phyloP scores from a whole-genome alignment of 2,329 filamentous ascomycete genomes.

The Xylariales sp. region DNA sequence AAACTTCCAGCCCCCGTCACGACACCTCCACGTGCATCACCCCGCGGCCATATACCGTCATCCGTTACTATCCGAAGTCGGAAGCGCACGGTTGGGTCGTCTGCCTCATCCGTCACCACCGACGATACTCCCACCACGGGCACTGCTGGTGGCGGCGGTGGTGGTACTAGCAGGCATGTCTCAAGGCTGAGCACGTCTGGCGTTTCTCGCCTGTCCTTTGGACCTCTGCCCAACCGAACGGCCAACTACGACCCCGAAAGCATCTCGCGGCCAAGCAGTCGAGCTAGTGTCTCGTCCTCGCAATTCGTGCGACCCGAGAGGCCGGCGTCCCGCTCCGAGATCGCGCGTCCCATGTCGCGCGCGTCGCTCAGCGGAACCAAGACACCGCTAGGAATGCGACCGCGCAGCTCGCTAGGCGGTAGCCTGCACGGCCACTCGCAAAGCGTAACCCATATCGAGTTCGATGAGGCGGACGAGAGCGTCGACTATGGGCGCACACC shows the following conservation, averaged over 20 bases:
- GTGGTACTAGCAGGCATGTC: constrained; percentile 40
- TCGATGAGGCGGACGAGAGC: constrained; percentile 45
- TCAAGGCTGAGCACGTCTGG: constrained; percentile 58
- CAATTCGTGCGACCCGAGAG: constrained; percentile 36
- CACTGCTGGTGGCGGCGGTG: constrained; percentile 28
- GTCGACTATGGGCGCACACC: constrained; percentile 48
- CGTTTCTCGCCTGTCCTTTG: constrained; percentile 60
- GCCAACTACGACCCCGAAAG: constrained; percentile 39
- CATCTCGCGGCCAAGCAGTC: constrained; percentile 67
- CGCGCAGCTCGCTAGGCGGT: constrained; percentile 67
- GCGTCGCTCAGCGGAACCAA: constrained; percentile 56
- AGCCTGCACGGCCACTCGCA: constrained; percentile 55
- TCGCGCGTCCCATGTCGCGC: constrained; percentile 61
- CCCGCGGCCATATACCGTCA: constrained; percentile 53
- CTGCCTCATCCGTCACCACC: constrained; percentile 41
- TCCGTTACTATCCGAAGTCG: constrained; percentile 63
- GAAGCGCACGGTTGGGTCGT: constrained; percentile 61
- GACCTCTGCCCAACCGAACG: constrained; percentile 51
- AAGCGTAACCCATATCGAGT: constrained; percentile 52
- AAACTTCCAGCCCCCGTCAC: constrained; percentile 79
- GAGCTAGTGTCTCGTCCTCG: constrained; percentile 52
- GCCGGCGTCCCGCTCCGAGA: constrained; percentile 49
- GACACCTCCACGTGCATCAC: constrained; percentile 78
- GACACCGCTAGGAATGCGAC: constrained; percentile 62
- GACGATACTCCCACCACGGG: constrained; percentile 47